These are phyloP conservation scores for Sclerotinia nivalis DNA, from an alignment of 2,329 filamentous ascomycete species.

Conservation along the genomic window DNA sequence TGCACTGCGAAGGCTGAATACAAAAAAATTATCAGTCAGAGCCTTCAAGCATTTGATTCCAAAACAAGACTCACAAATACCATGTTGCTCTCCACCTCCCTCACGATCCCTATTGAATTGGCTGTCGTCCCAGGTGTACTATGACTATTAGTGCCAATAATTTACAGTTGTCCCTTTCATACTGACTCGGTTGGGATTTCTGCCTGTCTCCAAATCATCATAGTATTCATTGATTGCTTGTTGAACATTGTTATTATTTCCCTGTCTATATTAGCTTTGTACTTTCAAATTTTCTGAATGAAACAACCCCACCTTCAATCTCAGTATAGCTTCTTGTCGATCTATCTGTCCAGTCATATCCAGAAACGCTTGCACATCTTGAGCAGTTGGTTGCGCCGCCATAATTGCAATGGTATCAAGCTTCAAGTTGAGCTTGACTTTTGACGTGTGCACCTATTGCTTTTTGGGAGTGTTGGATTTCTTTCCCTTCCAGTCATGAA, in stretches of 20 bases:
- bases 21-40: not conserved
- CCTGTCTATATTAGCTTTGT: constrained; percentile 39
- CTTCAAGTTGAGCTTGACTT: not conserved
- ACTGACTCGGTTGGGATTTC: constrained; percentile 43
- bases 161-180: not conserved
- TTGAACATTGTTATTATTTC: constrained; percentile 50
- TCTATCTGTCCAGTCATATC: constrained; percentile 21
- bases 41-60: not conserved
- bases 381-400: constrained; percentile 21
- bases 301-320: constrained; percentile 16
- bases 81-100: constrained; percentile 45
- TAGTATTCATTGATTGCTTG: constrained; percentile 55
- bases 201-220: constrained; percentile 45
- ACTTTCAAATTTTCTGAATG: not conserved
- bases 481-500: not conserved
- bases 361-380: constrained; percentile 22
- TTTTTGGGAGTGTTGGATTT: not conserved
- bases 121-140: constrained; percentile 58
- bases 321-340: constrained; percentile 19
- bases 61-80: constrained; percentile 46
- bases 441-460: constrained; percentile 1
- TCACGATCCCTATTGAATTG: constrained; percentile 56
- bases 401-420: not conserved
- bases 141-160: not conserved
- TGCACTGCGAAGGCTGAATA: constrained; percentile 20